Evolutionary conservation across 257 asterid species (phyloP), one percentile per base, ranked within the genome.

Genomic region (Primulina tabacum): DNA sequence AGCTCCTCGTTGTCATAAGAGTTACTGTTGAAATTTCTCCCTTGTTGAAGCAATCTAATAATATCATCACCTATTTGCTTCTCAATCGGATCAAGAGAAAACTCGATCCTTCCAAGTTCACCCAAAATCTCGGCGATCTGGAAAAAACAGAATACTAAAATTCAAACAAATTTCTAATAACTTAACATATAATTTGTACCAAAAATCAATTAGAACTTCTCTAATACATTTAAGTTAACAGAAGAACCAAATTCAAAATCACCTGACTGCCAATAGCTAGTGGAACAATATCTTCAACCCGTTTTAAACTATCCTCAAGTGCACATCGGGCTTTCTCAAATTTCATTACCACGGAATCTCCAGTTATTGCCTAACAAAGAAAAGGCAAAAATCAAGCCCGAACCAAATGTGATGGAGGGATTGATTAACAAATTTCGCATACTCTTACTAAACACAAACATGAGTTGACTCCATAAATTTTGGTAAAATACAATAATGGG

Each of bases 301-400:
- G 90, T 73, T 74, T 84, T 73, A 95, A 83, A 79, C 98, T 82
- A 81, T 89, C 97, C 80, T 82, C 89, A 65, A 95, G 86, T 62
- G 99, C 93, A 81, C 87, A 80, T 82, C 96, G 87, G 73, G 99
- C 95, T 81, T 85, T 92, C 85, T 89, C 96, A 83, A 95, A 92
- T 76, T 95, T 95, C 74, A 84, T 78, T 65, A 89, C 93, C 60
- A 92, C 86, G 50, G 99, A 92, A 62, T 92, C 98, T 62, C 99
- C 98, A 0, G 99, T 95, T 67, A 92, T 87, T 43, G 99, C 99
- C 99, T 95, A 88, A 77, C 63, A 28, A 74, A 43, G 60, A 34
- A 21, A 43, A 64, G 24, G 77, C 18, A 66, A 76, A 8, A 59
- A 43, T 30, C 37, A 28, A 30, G 72, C 24, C 24, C 17, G 8